phyloP scores from a whole-genome alignment of 768 basidiomycete genomes.

The Boletellus emodensis region DNA sequence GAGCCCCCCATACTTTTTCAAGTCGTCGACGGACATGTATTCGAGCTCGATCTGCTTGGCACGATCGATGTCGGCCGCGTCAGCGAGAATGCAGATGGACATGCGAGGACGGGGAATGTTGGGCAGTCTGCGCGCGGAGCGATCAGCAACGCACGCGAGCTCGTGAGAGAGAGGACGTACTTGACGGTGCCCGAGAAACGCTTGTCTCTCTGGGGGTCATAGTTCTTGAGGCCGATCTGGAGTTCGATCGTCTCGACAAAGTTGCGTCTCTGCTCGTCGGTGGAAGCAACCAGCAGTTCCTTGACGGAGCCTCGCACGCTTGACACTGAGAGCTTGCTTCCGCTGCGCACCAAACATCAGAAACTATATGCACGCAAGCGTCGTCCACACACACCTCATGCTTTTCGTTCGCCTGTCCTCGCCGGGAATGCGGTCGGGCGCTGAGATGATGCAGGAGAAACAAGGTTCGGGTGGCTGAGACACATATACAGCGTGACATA shows the following conservation, averaged over 20 bases:
- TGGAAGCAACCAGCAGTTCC: slow-evolving; percentile 80
- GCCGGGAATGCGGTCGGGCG: slow-evolving; percentile 2
- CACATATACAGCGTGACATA: slow-evolving; percentile 35
- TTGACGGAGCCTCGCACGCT: slow-evolving; percentile 99
- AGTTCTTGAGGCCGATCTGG: slow-evolving; percentile 97
- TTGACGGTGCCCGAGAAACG: slow-evolving; percentile 99
- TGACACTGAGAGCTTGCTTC: slow-evolving; percentile 94
- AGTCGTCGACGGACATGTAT: slow-evolving; percentile 99
- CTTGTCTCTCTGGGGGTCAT: slow-evolving; percentile 99
- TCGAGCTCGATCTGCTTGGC: slow-evolving; percentile 97
- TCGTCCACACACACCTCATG: slow-evolving; percentile 28
- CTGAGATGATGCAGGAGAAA: slow-evolving; percentile 23
- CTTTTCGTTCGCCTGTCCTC: slow-evolving; percentile 18
- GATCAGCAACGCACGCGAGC: neutral
- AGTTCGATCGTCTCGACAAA: slow-evolving; percentile 96
- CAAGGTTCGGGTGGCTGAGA: slow-evolving; percentile 30
- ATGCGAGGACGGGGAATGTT: slow-evolving; percentile 98
- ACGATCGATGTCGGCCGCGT: slow-evolving; percentile 97
- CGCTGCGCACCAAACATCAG: slow-evolving; percentile 17
- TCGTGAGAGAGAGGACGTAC: slow-evolving; percentile 34
- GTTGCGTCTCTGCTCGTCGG: slow-evolving; percentile 86
- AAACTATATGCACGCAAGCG: too few relatives aligned
- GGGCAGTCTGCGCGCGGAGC: slow-evolving; percentile 61
- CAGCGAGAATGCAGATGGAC: slow-evolving; percentile 99
- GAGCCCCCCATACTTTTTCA: slow-evolving; percentile 80